phyloP scores from a whole-genome alignment of 2,329 filamentous ascomycete species.

The Aspergillus sp. region DNA sequence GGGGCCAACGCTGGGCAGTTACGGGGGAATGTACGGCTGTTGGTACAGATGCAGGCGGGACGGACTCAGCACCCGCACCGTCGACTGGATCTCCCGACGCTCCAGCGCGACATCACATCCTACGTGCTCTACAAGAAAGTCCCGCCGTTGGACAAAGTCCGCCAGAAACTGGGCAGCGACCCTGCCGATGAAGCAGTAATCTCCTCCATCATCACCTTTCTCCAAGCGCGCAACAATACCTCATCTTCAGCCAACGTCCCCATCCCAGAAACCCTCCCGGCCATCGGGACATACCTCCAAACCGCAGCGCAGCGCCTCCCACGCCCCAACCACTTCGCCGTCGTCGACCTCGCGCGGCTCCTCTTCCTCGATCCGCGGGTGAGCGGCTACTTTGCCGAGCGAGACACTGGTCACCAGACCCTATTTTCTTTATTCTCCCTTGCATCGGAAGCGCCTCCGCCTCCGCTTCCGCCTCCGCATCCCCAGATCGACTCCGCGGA shows the following conservation, averaged over 20 bases:
- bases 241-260: constrained; percentile 54
- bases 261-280: constrained; percentile 61
- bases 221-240: constrained; percentile 48
- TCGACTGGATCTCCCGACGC: constrained; percentile 59
- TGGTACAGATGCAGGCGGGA: constrained; percentile 58
- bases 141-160: constrained; percentile 72
- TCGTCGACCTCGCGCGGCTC: constrained; percentile 77
- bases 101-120: constrained; percentile 55
- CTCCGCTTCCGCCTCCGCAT: constrained; percentile 64
- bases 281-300: constrained; percentile 56
- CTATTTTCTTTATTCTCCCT: constrained; percentile 48
- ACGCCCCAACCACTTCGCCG: constrained; percentile 61
- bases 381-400: constrained; percentile 66
- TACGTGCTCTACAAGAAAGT: constrained; percentile 70
- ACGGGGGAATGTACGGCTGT: constrained; percentile 60
- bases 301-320: constrained; percentile 50
- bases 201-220: constrained; percentile 59
- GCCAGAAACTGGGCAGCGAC: constrained; percentile 62
- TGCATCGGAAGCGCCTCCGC: constrained; percentile 52
- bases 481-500: constrained; percentile 50
- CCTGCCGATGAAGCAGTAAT: constrained; percentile 53
- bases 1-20: constrained; percentile 64
- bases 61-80: constrained; percentile 58
- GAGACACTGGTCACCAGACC: constrained; percentile 60
- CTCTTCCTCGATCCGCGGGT: constrained; percentile 69